Evolutionary conservation across 805 yeast genomes (phyloP).

Genomic region (Barnettozyma wickerhamii): DNA sequence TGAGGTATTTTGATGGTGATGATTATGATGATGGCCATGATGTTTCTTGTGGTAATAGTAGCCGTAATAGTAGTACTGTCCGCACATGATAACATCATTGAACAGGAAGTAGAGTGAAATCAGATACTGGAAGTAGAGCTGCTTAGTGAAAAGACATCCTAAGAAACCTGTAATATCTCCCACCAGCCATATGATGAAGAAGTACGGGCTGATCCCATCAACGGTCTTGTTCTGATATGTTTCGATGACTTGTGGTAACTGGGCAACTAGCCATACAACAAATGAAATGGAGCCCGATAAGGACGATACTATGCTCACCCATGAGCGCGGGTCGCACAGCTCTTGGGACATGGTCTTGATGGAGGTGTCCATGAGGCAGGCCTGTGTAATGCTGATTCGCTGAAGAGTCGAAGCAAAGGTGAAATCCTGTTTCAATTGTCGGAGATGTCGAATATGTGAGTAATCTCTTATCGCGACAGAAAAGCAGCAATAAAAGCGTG

Average conservation of each 20-base stretch:
- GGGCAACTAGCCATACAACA: constrained; percentile 41
- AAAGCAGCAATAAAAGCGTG: too few species aligned
- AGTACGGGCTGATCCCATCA: constrained; percentile 52
- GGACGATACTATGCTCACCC: constrained; percentile 25
- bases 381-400: too few species aligned
- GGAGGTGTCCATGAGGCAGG: too few species aligned
- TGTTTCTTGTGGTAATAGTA: constrained; percentile 28
- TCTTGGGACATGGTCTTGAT: constrained; percentile 5
- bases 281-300: constrained; percentile 42
- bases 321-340: constrained; percentile 13
- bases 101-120: constrained; percentile 69
- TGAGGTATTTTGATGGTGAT: constrained; percentile 25
- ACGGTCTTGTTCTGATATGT: constrained; percentile 54
- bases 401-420: too few species aligned
- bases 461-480: too few species aligned
- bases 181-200: constrained; percentile 41
- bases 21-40: constrained; percentile 31
- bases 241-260: constrained; percentile 55
- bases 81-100: constrained; percentile 63
- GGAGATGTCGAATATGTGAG: too few species aligned
- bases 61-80: constrained; percentile 70
- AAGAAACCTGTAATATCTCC: constrained; percentile 46
- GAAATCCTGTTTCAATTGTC: too few species aligned
- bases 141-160: constrained; percentile 76
- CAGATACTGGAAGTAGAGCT: constrained; percentile 74